Base-by-base conservation (phyloP, 2,329 filamentous ascomycete genomes). In the Nakataea oryzae region DNA sequence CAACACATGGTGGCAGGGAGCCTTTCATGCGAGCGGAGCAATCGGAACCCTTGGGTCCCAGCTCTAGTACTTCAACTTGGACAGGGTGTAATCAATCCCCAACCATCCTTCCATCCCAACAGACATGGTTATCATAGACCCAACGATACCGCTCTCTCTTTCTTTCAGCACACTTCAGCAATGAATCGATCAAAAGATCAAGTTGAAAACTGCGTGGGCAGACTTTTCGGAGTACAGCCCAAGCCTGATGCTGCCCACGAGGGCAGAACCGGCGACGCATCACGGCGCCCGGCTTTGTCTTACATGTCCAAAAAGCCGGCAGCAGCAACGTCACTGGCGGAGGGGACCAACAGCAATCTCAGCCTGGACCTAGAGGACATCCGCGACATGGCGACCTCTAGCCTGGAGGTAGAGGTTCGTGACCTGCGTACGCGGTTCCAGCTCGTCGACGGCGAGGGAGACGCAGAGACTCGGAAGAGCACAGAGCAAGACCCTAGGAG, bases 401-500 rank as follows among this genome's bases (percentile, higher is more conserved):
- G 41, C 21, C 21, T n/a, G 41, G 41, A 50, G 41, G 26, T 13
- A 17, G 21, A 34, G 12, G 27, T 32, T 55, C 14, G n/a, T 5
- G 9, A 8, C 54, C 54, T 55, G 54, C 54, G 3, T 4, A n/a
- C 54, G 54, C 56, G 28, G 57, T 64, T 70, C 21, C 47, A 71
- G 6, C 71, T 70, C 0, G 70, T 71, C 21, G 41, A 3, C 8
- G 8, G 41, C 21, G 41, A 24, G 9, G 71, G 74, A 61, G 74
- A 76, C 61, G 68, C 70, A 14, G 71, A 74, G 65, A 75, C 81
- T 55, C 73, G 74, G 14, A 76, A 79, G 61, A 72, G 74, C 57
- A 62, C 74, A 56, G 68, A 68, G 54, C 66, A 66, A 55, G 70
- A 72, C 13, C 63, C 74, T 29, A 67, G 72, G 63, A 69, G 68